Evolutionary conservation across 768 basidiomycete genomes (phyloP).

Genomic region (Hypholoma sublateritium): DNA sequence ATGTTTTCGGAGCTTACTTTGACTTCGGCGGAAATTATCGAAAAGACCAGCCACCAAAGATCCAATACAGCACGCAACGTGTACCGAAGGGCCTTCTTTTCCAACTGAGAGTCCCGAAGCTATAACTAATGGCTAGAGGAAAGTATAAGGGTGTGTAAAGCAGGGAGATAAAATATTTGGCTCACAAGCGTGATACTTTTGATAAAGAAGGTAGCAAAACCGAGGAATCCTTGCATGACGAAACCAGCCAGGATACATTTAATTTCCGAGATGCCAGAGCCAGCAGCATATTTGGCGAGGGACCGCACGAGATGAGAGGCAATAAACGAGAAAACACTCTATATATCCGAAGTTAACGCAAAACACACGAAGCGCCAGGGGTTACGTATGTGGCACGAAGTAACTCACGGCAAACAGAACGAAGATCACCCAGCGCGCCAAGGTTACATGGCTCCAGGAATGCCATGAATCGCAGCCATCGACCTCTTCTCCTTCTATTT

Average conservation of each 20-base stretch:
- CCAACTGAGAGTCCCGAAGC: slow-evolving; percentile 96
- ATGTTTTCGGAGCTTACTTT: slow-evolving; percentile 63
- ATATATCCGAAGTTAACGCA: slow-evolving; percentile 14
- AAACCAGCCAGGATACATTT: slow-evolving; percentile 98
- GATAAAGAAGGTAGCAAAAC: slow-evolving; percentile 86
- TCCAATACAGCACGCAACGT: slow-evolving; percentile 94
- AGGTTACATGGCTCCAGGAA: slow-evolving; percentile 75
- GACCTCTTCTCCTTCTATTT: slow-evolving; percentile 78
- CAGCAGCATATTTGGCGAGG: slow-evolving; percentile 93
- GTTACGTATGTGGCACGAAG: neutral
- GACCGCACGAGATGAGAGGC: slow-evolving; percentile 87
- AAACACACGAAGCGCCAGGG: neutral
- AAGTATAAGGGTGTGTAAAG: neutral
- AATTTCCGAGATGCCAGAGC: slow-evolving; percentile 98
- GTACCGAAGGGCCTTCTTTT: slow-evolving; percentile 98
- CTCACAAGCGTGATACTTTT: slow-evolving; percentile 92
- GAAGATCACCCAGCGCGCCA: slow-evolving; percentile 82
- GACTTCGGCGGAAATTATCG: slow-evolving; percentile 77
- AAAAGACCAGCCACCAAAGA: slow-evolving; percentile 87
- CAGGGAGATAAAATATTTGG: slow-evolving; percentile 8
- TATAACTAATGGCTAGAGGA: slow-evolving; percentile 84
- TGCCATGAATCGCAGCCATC: slow-evolving; percentile 91
- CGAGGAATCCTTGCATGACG: slow-evolving; percentile 93
- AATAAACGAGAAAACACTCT: slow-evolving; percentile 82
- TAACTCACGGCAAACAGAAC: slow-evolving; percentile 82